Evolutionary conservation across 768 basidiomycete genomes (phyloP).

Genomic region (Lactarius akahatsu): DNA sequence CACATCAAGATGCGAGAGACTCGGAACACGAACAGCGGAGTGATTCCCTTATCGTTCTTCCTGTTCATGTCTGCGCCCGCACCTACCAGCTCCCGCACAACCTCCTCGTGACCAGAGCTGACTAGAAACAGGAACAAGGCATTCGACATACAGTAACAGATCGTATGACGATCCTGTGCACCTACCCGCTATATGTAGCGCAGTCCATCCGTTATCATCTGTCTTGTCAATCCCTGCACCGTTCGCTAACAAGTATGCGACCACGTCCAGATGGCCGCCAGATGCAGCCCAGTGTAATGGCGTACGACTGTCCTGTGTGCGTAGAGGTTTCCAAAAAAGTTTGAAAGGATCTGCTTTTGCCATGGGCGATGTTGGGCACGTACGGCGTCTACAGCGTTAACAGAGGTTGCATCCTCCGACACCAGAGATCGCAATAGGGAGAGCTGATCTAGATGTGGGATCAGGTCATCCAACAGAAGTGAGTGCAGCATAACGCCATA

Average conservation of each 20-base stretch:
- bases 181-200: constrained; percentile 77
- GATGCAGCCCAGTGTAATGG: constrained; percentile 87
- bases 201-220: constrained; percentile 72
- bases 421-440: constrained; percentile 67
- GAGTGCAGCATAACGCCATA: not conserved
- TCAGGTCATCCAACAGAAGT: not conserved
- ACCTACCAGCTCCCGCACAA: constrained; percentile 74
- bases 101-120: constrained; percentile 75
- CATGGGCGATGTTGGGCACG: constrained; percentile 17
- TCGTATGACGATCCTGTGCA: constrained; percentile 1
- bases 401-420: constrained; percentile 56
- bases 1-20: constrained; percentile 23
- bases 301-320: constrained; percentile 67
- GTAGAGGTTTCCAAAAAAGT: not conserved
- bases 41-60: constrained; percentile 79
- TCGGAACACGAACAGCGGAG: constrained; percentile 63
- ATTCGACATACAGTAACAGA: constrained; percentile 1
- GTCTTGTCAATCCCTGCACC: constrained; percentile 64
- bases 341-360: not conserved
- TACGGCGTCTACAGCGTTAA: constrained; percentile 66
- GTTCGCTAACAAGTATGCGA: constrained; percentile 65
- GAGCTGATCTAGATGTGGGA: constrained; percentile 55
- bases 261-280: constrained; percentile 66
- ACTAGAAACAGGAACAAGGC: constrained; percentile 44
- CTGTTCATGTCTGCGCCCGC: constrained; percentile 82